phyloP scores from a whole-genome alignment of 2,329 filamentous ascomycete genomes.

The Nothopassalora personata region DNA sequence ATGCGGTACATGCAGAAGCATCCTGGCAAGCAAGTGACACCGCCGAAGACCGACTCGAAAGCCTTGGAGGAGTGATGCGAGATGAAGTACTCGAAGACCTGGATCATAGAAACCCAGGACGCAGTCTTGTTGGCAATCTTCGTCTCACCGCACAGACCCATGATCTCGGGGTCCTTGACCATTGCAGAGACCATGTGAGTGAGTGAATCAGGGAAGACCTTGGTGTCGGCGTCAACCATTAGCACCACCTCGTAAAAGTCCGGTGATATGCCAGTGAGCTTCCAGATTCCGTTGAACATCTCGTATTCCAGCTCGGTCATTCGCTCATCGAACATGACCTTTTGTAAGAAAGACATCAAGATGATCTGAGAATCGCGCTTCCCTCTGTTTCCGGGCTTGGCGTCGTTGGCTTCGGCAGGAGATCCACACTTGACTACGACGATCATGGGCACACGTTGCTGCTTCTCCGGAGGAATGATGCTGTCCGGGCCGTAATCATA shows the following conservation, averaged over 20 bases:
- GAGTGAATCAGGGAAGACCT: conserved; percentile 95
- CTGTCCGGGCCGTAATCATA: conserved; percentile 90
- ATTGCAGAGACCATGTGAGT: conserved; percentile 99
- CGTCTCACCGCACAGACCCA: conserved; percentile 97
- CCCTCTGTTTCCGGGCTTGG: conserved; percentile 93
- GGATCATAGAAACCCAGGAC: conserved; percentile 94
- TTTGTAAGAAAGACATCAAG: conserved; percentile 98
- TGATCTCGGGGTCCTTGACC: conserved; percentile 98
- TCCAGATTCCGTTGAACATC: conserved; percentile 99
- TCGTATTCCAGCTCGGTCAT: conserved; percentile 99
- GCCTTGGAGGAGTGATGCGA: conserved; percentile 95
- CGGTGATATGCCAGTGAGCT: conserved; percentile 94
- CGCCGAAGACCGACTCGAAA: conserved; percentile 97
- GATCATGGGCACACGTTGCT: conserved; percentile 97
- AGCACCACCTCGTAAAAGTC: conserved; percentile 97
- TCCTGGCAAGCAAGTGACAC: conserved; percentile 95
- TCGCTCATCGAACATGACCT: conserved; percentile 99
- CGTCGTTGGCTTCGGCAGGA: conserved; percentile 70
- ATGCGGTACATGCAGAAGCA: conserved; percentile 99
- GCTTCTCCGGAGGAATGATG: conserved; percentile 73
- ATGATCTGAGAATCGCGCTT: conserved; percentile 99
- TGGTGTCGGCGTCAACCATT: conserved; percentile 99
- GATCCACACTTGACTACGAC: conserved; percentile 93
- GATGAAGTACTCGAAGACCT: conserved; percentile 99
- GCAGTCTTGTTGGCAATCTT: conserved; percentile 98